Evolutionary conservation across 176 grass and related monocot genomes (phyloP).

Genomic region (Aegilops umbellulata): DNA sequence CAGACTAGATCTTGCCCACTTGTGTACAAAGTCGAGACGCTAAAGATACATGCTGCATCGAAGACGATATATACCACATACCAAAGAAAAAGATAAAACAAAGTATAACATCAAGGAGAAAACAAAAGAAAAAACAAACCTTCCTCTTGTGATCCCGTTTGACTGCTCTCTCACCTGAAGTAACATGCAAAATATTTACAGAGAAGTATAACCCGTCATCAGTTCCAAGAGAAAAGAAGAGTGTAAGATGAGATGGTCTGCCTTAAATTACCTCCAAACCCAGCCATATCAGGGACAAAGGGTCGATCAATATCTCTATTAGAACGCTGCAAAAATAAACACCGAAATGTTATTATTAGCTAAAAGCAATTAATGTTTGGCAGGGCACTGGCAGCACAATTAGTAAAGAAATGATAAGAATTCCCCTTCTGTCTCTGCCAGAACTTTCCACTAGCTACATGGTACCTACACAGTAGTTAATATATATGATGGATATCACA

Average conservation of each 20-base stretch:
- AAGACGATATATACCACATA: not conserved
- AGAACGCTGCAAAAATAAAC: constrained; percentile 56
- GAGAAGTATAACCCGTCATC: not conserved
- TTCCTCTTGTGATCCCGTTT: constrained; percentile 97
- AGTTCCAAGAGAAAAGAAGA: not conserved
- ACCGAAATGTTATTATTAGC: not conserved
- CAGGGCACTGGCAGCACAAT: constrained; percentile 7
- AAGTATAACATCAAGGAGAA: not conserved
- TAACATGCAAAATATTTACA: constrained; percentile 24
- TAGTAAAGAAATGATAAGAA: not conserved
- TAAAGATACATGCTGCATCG: not conserved
- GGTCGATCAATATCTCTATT: constrained; percentile 82
- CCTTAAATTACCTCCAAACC: constrained; percentile 74
- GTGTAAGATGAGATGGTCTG: not conserved
- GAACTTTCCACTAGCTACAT: not conserved
- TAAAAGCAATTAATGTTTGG: constrained; percentile 17
- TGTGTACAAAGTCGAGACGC: not conserved
- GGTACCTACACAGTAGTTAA: not conserved
- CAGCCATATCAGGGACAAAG: constrained; percentile 61
- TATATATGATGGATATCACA: not conserved
- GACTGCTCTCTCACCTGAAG: constrained; percentile 72
- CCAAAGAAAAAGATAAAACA: not conserved
- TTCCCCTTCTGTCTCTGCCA: not conserved
- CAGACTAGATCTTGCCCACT: not conserved
- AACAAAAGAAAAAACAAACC: constrained; percentile 48